Conservation (phyloP, 805 yeast genomes). For the Saccharomycopsis vini region DNA sequence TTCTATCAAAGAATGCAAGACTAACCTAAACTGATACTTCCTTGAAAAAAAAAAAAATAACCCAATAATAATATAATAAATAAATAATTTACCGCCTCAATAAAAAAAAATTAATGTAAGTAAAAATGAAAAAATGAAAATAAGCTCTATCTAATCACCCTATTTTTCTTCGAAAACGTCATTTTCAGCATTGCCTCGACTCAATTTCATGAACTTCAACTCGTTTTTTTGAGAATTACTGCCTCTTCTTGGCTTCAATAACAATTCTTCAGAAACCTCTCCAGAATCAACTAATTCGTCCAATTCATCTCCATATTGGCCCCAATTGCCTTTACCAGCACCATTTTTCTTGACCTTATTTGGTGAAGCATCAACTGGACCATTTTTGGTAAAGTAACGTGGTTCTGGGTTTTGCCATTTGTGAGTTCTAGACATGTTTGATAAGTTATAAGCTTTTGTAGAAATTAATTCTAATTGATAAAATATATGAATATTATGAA, state of each 20-base stretch:
- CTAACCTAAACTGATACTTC: too few species aligned
- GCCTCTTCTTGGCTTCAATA: constrained; percentile 41
- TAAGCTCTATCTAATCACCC: too few species aligned
- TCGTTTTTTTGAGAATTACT: constrained; percentile 40
- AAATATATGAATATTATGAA: too few species aligned
- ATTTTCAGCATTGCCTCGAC: neutral
- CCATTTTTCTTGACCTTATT: constrained; percentile 75
- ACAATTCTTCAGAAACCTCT: constrained; percentile 41
- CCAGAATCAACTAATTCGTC: constrained; percentile 53
- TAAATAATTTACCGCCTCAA: neutral
- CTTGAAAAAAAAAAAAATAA: too few species aligned
- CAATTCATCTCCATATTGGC: constrained; percentile 69
- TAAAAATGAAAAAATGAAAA: too few species aligned
- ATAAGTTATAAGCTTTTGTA: too few species aligned
- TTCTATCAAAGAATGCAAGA: neutral
- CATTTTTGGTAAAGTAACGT: constrained; percentile 73
- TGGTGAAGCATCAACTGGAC: constrained; percentile 61
- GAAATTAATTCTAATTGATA: too few species aligned
- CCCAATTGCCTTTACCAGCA: constrained; percentile 86
- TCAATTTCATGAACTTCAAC: constrained; percentile 27
- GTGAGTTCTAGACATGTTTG: constrained; percentile 64
- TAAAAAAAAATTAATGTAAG: neutral
- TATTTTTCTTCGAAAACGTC: constrained; percentile 1
- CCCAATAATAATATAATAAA: neutral
- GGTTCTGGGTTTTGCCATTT: constrained; percentile 61